These are phyloP conservation scores for Amanita fuliginea DNA, from an alignment of 768 basidiomycete species.

Conservation along the genomic window DNA sequence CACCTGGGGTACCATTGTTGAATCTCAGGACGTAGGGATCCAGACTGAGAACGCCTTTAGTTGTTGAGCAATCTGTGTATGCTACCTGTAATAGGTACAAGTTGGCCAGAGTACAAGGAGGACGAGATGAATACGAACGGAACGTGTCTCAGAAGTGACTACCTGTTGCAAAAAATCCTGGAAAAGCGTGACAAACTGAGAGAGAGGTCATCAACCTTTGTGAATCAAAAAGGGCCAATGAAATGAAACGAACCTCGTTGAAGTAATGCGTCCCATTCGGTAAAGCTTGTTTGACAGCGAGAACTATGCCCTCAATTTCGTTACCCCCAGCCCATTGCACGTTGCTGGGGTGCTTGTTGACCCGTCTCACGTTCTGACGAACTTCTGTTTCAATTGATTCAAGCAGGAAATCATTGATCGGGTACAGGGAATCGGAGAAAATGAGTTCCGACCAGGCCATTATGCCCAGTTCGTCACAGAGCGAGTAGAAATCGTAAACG, in stretches of 20 bases:
- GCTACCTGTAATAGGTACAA: conserved; percentile 24
- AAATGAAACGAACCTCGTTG: conserved; percentile 27
- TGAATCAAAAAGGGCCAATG: neutral
- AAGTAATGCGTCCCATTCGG: conserved; percentile 36
- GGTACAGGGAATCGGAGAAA: conserved; percentile 46
- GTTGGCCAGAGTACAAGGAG: neutral
- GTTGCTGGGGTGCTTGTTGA: conserved; percentile 46
- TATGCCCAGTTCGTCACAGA: conserved; percentile 51
- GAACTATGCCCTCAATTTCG: conserved; percentile 46
- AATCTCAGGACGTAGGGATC: conserved; percentile 43
- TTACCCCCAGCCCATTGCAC: conserved; percentile 54
- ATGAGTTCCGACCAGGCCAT: conserved; percentile 53
- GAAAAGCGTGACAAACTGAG: conserved; percentile 38
- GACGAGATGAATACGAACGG: conserved; percentile 19
- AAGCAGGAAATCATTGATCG: conserved; percentile 42
- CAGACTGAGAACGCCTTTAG: conserved; percentile 42
- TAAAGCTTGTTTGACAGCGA: conserved; percentile 20
- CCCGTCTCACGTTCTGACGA: conserved; percentile 41
- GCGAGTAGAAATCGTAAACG: conserved; percentile 43
- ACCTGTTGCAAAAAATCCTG: conserved; percentile 39
- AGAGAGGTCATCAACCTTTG: neutral
- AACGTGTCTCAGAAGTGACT: conserved; percentile 36
- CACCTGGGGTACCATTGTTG: conserved; percentile 36
- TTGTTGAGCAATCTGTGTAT: conserved; percentile 52
- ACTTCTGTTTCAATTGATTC: conserved; percentile 43